Base-by-base conservation (phyloP, 306 rosid genomes). In the Alnus rubra region DNA sequence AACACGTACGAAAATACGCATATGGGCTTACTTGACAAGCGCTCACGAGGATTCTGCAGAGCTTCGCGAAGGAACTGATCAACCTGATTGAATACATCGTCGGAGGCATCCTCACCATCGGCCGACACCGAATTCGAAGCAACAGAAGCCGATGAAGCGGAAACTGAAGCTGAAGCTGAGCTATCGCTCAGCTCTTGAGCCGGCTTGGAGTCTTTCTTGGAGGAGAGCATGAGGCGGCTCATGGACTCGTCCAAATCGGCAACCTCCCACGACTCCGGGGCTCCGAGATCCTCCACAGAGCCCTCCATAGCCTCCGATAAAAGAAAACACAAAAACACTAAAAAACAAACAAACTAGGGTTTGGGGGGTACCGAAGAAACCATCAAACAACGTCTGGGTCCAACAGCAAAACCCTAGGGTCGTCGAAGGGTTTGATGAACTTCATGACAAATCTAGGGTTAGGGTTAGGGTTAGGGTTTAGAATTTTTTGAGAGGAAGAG, bases 241-340 rank as follows among this genome's bases (percentile, higher is more conserved):
- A 93, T 83, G 76, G 96, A 90, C 76, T 88, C 93, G 79, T 90
- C 98, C 86, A 95, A 86, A 84, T 90, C 94, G 48, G 98, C 89
- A 70, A 87, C 90, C 92, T 95, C 99, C 99, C 98, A 93, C 76
- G 98, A 88, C 77, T 93, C 97, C 30, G 98, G 99, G 82, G 99
- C 98, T 89, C 94, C 92, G 81, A 85, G 87, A 86, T 94, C 98
- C 73, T 91, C 95, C 67, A 82, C 89, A 89, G 97, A 91, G 93
- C 94, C 95, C 91, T 86, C 98, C 98, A 91, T 95, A 78, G 89
- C 82, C 23, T 39, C 9, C 11, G 39, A 18, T 18, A 42, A 15
- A 64, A 64, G 8, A 67, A 42, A 42, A 9, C 8, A 67, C 16
- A 7, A 39, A 39, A 39, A 63, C 31, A 33, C 48, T 53, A 67